These are phyloP conservation scores for Protomyces pachydermus DNA, from an alignment of 1,139 yeast genomes.

Conservation along the genomic window DNA sequence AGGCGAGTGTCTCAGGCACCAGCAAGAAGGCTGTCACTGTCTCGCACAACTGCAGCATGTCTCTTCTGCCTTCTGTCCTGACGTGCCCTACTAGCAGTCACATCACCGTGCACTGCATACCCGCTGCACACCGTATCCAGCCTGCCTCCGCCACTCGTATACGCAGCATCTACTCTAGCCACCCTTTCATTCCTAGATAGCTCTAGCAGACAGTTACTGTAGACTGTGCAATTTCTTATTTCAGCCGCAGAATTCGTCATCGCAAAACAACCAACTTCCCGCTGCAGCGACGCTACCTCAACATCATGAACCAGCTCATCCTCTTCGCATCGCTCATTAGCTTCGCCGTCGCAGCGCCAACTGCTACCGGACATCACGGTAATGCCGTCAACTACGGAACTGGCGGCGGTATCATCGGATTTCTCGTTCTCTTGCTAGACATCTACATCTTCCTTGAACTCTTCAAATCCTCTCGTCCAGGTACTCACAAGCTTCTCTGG, in stretches of 20 bases:
- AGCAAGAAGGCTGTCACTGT: too few relatives aligned
- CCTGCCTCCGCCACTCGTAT: too few relatives aligned
- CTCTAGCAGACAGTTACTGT: too few relatives aligned
- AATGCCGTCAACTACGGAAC: conserved; percentile 25
- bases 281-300: neutral
- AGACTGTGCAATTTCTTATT: too few relatives aligned
- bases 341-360: conserved; percentile 12
- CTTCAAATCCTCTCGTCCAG: conserved; percentile 25
- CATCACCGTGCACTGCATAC: too few relatives aligned
- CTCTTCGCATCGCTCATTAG: conserved; percentile 11
- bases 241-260: neutral
- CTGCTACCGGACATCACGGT: conserved; percentile 10
- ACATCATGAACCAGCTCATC: conserved; percentile 14
- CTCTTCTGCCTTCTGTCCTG: too few relatives aligned
- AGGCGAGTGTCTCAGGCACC: too few relatives aligned
- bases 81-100: too few relatives aligned
- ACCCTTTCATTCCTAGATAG: too few relatives aligned
- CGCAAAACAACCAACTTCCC: neutral
- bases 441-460: conserved; percentile 26
- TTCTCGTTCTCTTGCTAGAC: conserved; percentile 22
- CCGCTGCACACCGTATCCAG: too few relatives aligned
- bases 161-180: too few relatives aligned
- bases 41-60: too few relatives aligned
- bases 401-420: conserved; percentile 23
- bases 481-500: conserved; percentile 18